Conservation (phyloP, 768 basidiomycete genomes). For the Tylopilus intermedius region DNA sequence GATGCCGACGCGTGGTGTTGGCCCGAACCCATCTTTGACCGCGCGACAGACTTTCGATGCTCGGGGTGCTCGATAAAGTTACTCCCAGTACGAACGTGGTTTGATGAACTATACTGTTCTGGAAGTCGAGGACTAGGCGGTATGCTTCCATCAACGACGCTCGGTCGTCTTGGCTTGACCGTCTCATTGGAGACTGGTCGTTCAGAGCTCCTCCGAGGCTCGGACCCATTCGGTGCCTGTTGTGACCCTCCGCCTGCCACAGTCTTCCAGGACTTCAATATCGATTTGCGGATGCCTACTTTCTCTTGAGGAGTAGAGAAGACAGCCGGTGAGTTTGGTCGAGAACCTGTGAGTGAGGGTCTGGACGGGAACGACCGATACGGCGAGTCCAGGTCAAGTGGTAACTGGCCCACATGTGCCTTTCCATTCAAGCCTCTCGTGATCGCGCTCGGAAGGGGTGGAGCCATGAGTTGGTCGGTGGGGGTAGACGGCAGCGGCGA, state of each 20-base stretch:
- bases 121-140: slow-evolving; percentile 65
- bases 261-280: slow-evolving; percentile 62
- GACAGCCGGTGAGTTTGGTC: slow-evolving; percentile 25
- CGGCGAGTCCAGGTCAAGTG: slow-evolving; percentile 58
- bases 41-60: slow-evolving; percentile 18
- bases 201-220: slow-evolving; percentile 38
- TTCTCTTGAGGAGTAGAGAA: slow-evolving; percentile 36
- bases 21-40: slow-evolving; percentile 16
- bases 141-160: slow-evolving; percentile 42
- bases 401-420: slow-evolving; percentile 43
- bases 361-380: slow-evolving; percentile 44
- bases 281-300: slow-evolving; percentile 57
- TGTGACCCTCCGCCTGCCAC: slow-evolving; percentile 34
- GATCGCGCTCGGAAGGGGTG: slow-evolving; percentile 23
- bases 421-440: slow-evolving; percentile 20
- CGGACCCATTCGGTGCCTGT: slow-evolving; percentile 25
- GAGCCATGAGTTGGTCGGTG: slow-evolving; percentile 24
- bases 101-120: slow-evolving; percentile 38
- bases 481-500: slow-evolving; percentile 34
- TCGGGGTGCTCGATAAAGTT: slow-evolving; percentile 31
- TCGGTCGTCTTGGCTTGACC: slow-evolving; percentile 43
- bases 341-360: slow-evolving; percentile 32
- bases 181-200: slow-evolving; percentile 32
- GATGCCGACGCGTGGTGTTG: slow-evolving; percentile 27
- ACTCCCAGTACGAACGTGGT: slow-evolving; percentile 31